Evolutionary conservation across 495 filamentous ascomycete species (phyloP), one percentile per base, ranked within the genome.

Genomic region (Lophiostoma macrostomum): DNA sequence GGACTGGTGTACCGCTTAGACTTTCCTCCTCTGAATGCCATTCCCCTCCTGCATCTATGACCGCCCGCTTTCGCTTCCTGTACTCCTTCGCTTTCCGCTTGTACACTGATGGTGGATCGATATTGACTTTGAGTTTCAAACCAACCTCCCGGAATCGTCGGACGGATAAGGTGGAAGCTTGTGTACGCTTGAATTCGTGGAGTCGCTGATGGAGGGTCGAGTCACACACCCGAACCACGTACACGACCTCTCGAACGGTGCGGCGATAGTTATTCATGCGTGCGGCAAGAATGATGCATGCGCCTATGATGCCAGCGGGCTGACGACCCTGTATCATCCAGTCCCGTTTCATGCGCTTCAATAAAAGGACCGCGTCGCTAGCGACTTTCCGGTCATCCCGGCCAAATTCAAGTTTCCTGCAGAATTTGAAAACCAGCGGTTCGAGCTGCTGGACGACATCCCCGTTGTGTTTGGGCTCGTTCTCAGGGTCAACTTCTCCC

Each of bases 221-320:
- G 60, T 94, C 91, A 8, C 90, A 89, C 24, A 96, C 91, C 60
- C 95, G 96, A 52, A 95, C 94, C 14, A 96, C 83, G 63, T 95
- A 96, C 24, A 97, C 93, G 10, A 97, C 85, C 71, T 98, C 93
- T 22, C 89, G 78, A 5, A 94, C 81, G 0, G 88, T 93, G 16
- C 93, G 85, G 30, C 91, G 84, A 67, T 91, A 97, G 68, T 96
- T 96, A 74, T 96, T 94, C 83, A 96, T 95, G 27, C 94, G 86
- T 8, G 93, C 90, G 18, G 93, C 94, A 57, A 98, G 81, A 57
- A 98, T 88, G 50, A 98, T 77, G 52, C 90, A 90, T 8, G 93
- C 94, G 52, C 93, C 94, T 69, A 90, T 96, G 36, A 97, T 82
- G 63, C 94, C 93, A 22, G 93, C 89, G 36, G 94, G 94, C 34